Evolutionary conservation across 2,329 filamentous ascomycete species (phyloP).

Genomic region (Talaromyces sp.): DNA sequence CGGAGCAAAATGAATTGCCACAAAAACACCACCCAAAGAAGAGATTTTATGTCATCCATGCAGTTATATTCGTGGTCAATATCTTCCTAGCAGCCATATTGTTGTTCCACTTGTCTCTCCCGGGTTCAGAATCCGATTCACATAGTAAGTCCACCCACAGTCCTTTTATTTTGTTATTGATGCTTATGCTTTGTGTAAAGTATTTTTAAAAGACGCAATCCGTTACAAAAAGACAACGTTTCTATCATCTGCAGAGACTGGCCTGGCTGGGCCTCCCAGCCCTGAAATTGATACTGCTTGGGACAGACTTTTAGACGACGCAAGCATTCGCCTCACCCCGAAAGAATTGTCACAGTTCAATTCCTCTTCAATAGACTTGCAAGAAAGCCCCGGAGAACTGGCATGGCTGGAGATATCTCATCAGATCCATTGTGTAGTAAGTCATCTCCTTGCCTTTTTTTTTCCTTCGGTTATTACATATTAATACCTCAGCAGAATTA

Average conservation of each 20-base stretch:
- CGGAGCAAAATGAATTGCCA: neutral
- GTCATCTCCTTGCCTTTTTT: neutral
- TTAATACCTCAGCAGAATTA: neutral
- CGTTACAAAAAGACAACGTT: neutral
- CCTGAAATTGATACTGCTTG: conserved; percentile 2
- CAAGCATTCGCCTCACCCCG: neutral
- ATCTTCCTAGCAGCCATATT: neutral
- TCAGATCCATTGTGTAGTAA: conserved; percentile 3
- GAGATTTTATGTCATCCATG: neutral
- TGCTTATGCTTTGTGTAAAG: neutral
- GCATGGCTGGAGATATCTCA: conserved; percentile 2
- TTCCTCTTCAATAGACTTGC: conserved; percentile 1
- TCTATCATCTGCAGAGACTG: neutral
- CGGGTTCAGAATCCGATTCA: neutral
- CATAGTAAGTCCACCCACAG: neutral
- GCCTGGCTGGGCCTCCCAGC: neutral
- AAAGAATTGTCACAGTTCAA: neutral
- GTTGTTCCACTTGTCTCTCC: neutral
- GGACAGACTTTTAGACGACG: conserved; percentile 3
- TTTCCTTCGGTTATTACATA: neutral
- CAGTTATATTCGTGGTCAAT: neutral
- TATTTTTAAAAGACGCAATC: neutral
- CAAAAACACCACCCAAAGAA: neutral
- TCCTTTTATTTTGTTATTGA: neutral
- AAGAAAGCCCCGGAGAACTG: neutral